Conservation (phyloP, 1,284 basidiomycete species). For the Pterula multifida region DNA sequence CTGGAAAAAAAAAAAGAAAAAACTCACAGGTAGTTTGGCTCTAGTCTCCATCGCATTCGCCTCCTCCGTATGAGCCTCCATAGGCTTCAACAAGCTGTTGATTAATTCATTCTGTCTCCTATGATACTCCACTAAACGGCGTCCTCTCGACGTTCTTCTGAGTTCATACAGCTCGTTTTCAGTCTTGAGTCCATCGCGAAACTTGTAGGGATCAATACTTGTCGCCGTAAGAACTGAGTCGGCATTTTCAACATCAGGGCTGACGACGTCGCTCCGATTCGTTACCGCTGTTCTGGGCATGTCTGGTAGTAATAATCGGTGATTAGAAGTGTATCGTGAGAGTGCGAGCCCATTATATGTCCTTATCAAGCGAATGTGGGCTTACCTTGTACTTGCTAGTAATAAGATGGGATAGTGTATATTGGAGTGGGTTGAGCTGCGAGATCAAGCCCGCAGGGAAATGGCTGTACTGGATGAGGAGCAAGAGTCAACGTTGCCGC, state of each 20-base stretch:
- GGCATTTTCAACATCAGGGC: neutral
- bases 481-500: no score
- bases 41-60: slow-evolving; percentile 31
- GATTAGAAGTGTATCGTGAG: no score
- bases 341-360: no score
- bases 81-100: slow-evolving; percentile 45
- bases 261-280: neutral
- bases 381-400: no score
- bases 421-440: no score
- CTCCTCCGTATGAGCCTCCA: slow-evolving; percentile 43
- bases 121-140: neutral
- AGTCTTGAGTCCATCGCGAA: slow-evolving; percentile 12
- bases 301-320: no score
- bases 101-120: slow-evolving; percentile 28
- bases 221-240: neutral
- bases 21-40: slow-evolving; percentile 29
- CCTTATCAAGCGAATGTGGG: no score
- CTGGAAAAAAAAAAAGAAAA: neutral
- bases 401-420: no score
- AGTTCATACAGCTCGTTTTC: slow-evolving; percentile 1
- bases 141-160: neutral
- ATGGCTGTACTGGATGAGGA: no score
- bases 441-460: no score
- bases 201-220: slow-evolving; percentile 21
- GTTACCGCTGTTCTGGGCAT: neutral